phyloP scores from a whole-genome alignment of 225 moss, liverwort and hornwort species.

The Thuidium tamariscinum region DNA sequence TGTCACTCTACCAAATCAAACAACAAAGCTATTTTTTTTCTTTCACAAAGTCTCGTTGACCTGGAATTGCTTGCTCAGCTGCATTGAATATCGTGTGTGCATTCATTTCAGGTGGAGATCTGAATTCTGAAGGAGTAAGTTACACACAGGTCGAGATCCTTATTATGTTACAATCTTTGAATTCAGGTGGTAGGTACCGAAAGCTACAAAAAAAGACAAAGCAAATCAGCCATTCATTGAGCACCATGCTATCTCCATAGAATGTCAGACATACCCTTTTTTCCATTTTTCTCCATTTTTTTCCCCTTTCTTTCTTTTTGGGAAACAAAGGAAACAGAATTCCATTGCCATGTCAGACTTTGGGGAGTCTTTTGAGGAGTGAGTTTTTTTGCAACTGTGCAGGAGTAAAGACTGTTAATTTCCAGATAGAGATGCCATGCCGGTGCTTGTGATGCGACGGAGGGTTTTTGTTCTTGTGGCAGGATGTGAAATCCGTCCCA shows the following conservation, averaged over 20 bases:
- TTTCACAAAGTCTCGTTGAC: background rate
- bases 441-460: no score
- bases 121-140: no score
- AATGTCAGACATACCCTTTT: background rate
- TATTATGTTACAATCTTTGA: background rate
- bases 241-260: background rate
- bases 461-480: no score
- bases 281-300: no score
- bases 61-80: background rate
- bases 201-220: background rate
- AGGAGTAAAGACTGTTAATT: no score
- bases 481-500: no score
- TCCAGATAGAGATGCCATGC: no score
- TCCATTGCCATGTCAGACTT: background rate
- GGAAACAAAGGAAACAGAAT: no score
- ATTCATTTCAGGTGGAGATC: background rate
- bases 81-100: background rate
- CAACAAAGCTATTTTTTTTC: no score
- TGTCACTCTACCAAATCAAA: background rate
- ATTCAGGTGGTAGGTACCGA: background rate
- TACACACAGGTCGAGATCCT: background rate
- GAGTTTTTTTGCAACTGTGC: background rate
- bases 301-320: no score
- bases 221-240: background rate
- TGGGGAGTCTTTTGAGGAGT: no score